Percentiles rank a stretch among this genome's conserved stretches.
phyloP scores from a whole-genome alignment of 2,329 filamentous ascomycete species.

The Cadophora gregata region DNA sequence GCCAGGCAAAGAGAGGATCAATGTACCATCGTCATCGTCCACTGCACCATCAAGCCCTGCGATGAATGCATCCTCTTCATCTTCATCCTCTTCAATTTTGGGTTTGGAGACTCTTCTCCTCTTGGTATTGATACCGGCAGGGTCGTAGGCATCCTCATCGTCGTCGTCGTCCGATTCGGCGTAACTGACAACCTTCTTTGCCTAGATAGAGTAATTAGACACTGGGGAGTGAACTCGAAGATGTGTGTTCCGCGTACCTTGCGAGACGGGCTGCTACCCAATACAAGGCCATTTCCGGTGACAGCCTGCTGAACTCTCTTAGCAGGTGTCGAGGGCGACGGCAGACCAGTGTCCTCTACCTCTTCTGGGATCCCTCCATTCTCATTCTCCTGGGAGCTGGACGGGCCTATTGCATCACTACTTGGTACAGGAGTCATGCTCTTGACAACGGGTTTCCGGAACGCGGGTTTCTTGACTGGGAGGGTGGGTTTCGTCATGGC shows the following conservation, averaged over 20 bases:
- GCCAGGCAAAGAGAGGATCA: slow-evolving; percentile 10
- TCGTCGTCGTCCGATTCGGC: slow-evolving; percentile 85
- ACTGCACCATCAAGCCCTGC: slow-evolving; percentile 63
- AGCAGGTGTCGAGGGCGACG: slow-evolving; percentile 51
- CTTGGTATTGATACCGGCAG: slow-evolving; percentile 48
- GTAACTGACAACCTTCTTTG: slow-evolving; percentile 75
- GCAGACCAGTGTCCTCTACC: slow-evolving; percentile 59
- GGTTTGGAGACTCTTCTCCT: slow-evolving; percentile 61
- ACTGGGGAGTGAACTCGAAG: neutral
- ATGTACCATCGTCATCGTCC: slow-evolving; percentile 62
- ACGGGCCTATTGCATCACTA: slow-evolving; percentile 74
- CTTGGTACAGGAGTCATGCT: slow-evolving; percentile 78
- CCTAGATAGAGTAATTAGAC: slow-evolving; percentile 45
- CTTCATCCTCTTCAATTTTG: slow-evolving; percentile 68
- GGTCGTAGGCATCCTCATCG: slow-evolving; percentile 58
- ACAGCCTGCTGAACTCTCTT: slow-evolving; percentile 52
- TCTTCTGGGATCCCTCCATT: slow-evolving; percentile 48
- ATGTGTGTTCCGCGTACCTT: slow-evolving; percentile 61
- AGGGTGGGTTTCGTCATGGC: slow-evolving; percentile 41
- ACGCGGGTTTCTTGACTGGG: slow-evolving; percentile 52
- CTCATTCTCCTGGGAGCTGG: slow-evolving; percentile 72
- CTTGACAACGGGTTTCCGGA: slow-evolving; percentile 39
- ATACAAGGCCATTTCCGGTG: slow-evolving; percentile 47
- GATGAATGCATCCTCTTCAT: slow-evolving; percentile 73
- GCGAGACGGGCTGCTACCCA: slow-evolving; percentile 76